These are phyloP conservation scores for Dunaliella primolecta DNA, from an alignment of 139 green algal genomes.

Conservation along the genomic window DNA sequence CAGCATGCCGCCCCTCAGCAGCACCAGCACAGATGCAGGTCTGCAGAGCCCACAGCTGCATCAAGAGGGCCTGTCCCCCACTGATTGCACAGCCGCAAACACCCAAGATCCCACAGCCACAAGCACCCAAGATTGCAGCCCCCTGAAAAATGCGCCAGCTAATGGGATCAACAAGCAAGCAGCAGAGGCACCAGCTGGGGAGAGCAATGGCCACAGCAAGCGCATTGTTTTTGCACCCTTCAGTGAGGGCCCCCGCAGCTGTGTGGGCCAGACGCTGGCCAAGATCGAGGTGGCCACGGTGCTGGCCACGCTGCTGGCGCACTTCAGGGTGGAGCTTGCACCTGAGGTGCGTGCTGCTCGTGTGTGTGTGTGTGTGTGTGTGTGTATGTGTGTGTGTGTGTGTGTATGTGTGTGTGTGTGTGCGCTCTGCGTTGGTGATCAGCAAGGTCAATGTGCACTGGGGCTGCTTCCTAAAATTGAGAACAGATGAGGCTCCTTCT, in stretches of 20 bases:
- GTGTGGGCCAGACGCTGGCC: constrained; percentile 63
- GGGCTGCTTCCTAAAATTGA: neutral
- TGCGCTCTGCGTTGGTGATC: neutral
- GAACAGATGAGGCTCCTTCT: no score
- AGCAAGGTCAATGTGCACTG: neutral
- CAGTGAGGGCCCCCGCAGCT: constrained; percentile 43
- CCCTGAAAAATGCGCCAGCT: no score
- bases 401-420: neutral
- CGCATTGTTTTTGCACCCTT: constrained; percentile 59
- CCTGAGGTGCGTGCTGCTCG: constrained; percentile 15
- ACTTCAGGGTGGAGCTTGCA: constrained; percentile 47
- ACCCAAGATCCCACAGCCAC: no score
- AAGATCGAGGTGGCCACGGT: constrained; percentile 51
- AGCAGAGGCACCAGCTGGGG: neutral
- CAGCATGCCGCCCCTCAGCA: constrained; percentile 15
- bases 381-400: neutral
- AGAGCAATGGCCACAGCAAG: neutral
- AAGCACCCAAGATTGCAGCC: no score
- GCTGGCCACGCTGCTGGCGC: constrained; percentile 45
- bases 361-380: neutral
- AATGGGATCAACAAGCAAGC: no score
- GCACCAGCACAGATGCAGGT: neutral
- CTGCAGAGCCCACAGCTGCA: neutral
- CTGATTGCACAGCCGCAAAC: neutral
- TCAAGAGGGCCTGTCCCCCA: neutral